Conservation (phyloP, 163 green algal species). For the Trebouxia gelatinosa region DNA sequence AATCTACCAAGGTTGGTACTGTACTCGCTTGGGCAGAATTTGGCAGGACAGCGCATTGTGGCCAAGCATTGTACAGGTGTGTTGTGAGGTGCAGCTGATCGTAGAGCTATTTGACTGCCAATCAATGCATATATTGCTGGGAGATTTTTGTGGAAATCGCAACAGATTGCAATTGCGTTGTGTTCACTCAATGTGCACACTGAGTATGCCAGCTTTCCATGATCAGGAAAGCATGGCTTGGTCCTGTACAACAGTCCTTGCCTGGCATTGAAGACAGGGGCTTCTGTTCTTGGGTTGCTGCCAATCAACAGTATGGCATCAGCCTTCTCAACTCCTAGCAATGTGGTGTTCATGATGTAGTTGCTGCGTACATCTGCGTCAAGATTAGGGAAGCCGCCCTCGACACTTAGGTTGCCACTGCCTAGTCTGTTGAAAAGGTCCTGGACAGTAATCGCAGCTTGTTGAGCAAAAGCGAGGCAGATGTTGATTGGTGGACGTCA, state of each 20-base stretch:
- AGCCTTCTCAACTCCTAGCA: slow-evolving; percentile 86
- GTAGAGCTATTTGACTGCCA: too few species aligned
- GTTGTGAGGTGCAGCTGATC: too few species aligned
- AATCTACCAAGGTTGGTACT: not conserved
- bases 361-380: slow-evolving; percentile 76
- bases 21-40: not conserved
- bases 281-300: slow-evolving; percentile 89
- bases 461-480: not conserved
- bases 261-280: slow-evolving; percentile 92
- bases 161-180: not conserved
- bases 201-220: not conserved
- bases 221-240: not conserved
- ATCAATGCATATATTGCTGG: not conserved
- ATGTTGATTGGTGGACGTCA: not conserved
- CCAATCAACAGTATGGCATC: slow-evolving; percentile 93
- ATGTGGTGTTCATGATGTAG: slow-evolving; percentile 92
- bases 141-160: not conserved
- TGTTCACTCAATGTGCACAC: not conserved
- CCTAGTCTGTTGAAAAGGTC: slow-evolving; percentile 93
- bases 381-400: slow-evolving; percentile 70
- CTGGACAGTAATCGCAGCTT: slow-evolving; percentile 67
- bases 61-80: too few species aligned
- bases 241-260: not conserved
- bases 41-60: too few species aligned
- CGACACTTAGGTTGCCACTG: slow-evolving; percentile 69